Conservation (phyloP, 176 grass and related monocot species). For the Eleusine indica region DNA sequence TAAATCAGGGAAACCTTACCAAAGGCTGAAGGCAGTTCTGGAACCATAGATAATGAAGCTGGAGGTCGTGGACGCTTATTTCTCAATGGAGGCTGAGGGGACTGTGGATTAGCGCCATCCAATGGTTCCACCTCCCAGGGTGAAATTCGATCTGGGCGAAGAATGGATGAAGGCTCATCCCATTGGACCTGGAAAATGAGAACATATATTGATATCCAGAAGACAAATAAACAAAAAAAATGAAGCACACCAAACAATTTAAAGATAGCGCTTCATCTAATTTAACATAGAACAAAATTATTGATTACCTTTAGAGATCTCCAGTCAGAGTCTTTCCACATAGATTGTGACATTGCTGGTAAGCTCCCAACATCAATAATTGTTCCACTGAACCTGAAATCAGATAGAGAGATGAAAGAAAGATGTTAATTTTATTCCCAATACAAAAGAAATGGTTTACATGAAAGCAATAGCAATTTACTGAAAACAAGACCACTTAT, state of each 20-base stretch:
- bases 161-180: conserved; percentile 86
- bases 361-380: conserved; percentile 72
- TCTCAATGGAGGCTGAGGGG: conserved; percentile 55
- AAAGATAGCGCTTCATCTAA: not conserved
- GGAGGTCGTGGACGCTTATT: conserved; percentile 72
- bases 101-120: conserved; percentile 53
- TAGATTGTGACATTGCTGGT: conserved; percentile 49
- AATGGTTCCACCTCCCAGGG: conserved; percentile 91
- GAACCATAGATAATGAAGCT: conserved; percentile 53
- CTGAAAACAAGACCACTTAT: conserved; percentile 26
- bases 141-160: conserved; percentile 78
- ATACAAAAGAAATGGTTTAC: no score
- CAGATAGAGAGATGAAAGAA: conserved; percentile 25
- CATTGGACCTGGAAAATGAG: conserved; percentile 78
- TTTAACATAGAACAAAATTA: conserved; percentile 20
- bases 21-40: conserved; percentile 57
- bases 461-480: conserved; percentile 27
- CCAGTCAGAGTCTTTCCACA: conserved; percentile 87
- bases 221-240: conserved; percentile 39
- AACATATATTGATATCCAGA: conserved; percentile 20
- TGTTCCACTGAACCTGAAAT: conserved; percentile 91
- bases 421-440: conserved; percentile 19
- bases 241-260: not conserved
- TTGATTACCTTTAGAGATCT: conserved; percentile 83
- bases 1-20: conserved; percentile 48